Conservation (phyloP, 768 basidiomycete species). For the Suillus subaureus region DNA sequence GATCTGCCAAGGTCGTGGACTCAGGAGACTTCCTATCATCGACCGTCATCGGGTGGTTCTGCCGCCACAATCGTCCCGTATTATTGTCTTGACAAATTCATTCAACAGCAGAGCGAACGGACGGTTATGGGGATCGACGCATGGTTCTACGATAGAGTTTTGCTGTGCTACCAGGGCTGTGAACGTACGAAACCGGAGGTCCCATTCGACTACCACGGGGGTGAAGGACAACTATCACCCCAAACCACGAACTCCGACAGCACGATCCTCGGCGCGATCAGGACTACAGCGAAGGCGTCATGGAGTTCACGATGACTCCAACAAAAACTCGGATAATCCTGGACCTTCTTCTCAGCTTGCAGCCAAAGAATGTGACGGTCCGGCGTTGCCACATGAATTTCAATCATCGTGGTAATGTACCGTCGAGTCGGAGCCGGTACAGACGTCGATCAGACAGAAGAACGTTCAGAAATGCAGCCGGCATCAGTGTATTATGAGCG, state of each 20-base stretch:
- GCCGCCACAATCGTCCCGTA: neutral
- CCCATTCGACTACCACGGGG: neutral
- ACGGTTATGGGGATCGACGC: neutral
- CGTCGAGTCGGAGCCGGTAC: neutral
- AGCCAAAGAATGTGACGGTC: neutral
- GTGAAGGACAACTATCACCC: neutral
- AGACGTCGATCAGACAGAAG: neutral
- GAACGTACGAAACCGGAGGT: neutral
- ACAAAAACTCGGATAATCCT: neutral
- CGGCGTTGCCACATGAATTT: neutral
- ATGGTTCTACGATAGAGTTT: neutral
- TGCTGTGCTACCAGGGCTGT: neutral
- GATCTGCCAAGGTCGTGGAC: constrained; percentile 47
- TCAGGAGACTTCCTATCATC: neutral
- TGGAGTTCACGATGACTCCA: neutral
- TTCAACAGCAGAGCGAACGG: neutral
- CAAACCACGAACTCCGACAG: neutral
- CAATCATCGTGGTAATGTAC: neutral
- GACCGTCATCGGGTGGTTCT: constrained; percentile 5
- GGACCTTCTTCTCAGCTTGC: neutral
- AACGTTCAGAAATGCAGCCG: neutral
- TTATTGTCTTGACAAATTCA: neutral
- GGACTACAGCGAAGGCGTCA: neutral
- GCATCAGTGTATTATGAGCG: neutral
- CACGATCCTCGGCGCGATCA: neutral